Evolutionary conservation across 306 rosid genomes (phyloP), one percentile per base, ranked within the genome.

Genomic region (Mimosa pudica): DNA sequence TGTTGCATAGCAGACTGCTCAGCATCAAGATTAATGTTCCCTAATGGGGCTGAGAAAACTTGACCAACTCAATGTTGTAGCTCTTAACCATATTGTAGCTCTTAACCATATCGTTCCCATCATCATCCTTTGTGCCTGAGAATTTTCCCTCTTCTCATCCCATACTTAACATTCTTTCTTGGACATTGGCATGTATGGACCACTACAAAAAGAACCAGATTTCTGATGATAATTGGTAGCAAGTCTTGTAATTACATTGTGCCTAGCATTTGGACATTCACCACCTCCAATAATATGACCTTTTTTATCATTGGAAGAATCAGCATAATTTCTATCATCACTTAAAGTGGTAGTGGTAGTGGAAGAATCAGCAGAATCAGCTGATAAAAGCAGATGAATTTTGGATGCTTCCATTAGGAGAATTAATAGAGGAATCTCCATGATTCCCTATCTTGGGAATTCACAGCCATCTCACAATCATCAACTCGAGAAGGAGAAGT

Each of bases 1-100:
- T 92, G 86, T 82, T 92, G 97, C 97, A 90, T 89, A 48, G 91
- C 93, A 58, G 93, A 86, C 41, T 90, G 95, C 86, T 92, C 97
- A 32, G 89, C 90, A 65, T 90, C 95, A 47, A 84, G 78, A 55
- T 89, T 89, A 69, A 88, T 85, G 86, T 85, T 89, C 83, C 93
- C 92, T 6, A 84, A 83, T 73, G 94, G 90, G 76, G 90, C 86
- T 41, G 90, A 76, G 81, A 89, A 84, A 3, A 90, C 90, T 62
- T 82, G 87, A 70, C 89, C 89, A 78, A 81, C 12, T 83, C 49
- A 8, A 54, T 62, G 16, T 70, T 74, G 54, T 57, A 82, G 4
- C 84, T 80, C 60, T 54, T 55, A 55, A 6, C 30, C 4, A 7
- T 61, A 10, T 69, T 24, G 30, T 24, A 24, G 30, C 30, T 24